A percentile compares a stretch with the other conserved stretches of the same genome.
phyloP scores from a whole-genome alignment of 129 eudicot genomes.

The Gnaphalium uliginosum region DNA sequence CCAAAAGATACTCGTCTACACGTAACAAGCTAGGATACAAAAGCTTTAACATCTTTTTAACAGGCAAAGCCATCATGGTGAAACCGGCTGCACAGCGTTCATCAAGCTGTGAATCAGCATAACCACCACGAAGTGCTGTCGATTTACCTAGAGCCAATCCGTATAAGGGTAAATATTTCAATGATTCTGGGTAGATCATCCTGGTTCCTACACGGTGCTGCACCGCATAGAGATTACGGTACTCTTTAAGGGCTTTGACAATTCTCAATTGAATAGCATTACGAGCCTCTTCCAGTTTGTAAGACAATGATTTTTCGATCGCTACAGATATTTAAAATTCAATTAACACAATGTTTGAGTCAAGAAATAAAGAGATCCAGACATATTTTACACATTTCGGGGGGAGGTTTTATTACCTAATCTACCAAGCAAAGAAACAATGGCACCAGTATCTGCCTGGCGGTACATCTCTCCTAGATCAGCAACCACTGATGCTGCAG shows the following conservation, averaged over 20 bases:
- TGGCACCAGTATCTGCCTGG: constrained; percentile 88
- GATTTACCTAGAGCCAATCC: constrained; percentile 73
- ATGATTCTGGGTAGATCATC: constrained; percentile 91
- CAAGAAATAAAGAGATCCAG: not conserved
- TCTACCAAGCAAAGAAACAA: constrained; percentile 71
- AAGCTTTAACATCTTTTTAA: constrained; percentile 66
- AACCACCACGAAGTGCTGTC: constrained; percentile 80
- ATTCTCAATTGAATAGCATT: constrained; percentile 59
- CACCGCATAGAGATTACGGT: constrained; percentile 76
- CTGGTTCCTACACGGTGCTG: constrained; percentile 82
- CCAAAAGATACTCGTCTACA: constrained; percentile 61
- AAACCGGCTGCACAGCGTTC: constrained; percentile 90
- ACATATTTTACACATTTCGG: not conserved
- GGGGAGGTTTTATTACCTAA: constrained; percentile 49
- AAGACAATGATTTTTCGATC: constrained; percentile 71
- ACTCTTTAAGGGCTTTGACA: constrained; percentile 85
- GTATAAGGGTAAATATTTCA: constrained; percentile 70
- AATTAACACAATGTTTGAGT: not conserved
- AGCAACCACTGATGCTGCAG: constrained; percentile 91
- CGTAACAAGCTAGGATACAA: constrained; percentile 74
- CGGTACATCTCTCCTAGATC: constrained; percentile 96
- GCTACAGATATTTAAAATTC: constrained; percentile 44
- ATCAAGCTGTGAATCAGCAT: constrained; percentile 80
- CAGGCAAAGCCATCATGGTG: constrained; percentile 97
- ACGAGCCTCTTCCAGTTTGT: constrained; percentile 87